Evolutionary conservation across 257 asterid species (phyloP).

Genomic region (Knoxia roxburghii): DNA sequence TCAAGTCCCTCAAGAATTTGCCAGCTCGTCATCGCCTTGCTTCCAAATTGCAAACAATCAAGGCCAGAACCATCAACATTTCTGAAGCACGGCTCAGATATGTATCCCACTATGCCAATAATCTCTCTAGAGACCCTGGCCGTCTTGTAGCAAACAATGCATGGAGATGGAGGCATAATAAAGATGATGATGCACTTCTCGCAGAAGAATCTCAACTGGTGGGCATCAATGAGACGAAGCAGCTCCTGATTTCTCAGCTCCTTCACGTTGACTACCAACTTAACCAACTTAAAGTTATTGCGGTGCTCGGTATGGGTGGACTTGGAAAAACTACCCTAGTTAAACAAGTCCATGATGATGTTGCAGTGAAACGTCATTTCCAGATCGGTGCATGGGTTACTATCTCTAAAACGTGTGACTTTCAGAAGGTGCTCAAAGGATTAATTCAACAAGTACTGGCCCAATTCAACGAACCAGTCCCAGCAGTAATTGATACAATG

Average conservation of each 20-base stretch:
- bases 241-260: constrained; percentile 9
- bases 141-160: background rate
- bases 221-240: constrained; percentile 16
- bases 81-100: constrained; percentile 18
- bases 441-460: background rate
- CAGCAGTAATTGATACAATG: background rate
- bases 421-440: background rate
- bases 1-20: background rate
- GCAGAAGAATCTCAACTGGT: constrained; percentile 21
- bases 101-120: constrained; percentile 4
- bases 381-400: constrained; percentile 16
- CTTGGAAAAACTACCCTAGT: constrained; percentile 30
- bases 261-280: background rate
- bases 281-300: constrained; percentile 5
- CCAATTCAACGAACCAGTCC: background rate
- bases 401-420: constrained; percentile 7
- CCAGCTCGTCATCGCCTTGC: background rate
- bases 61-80: background rate
- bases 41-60: background rate
- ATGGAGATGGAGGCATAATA: background rate
- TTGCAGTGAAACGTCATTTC: constrained; percentile 7
- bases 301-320: constrained; percentile 29
- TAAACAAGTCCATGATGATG: constrained; percentile 22
- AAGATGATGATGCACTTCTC: constrained; percentile 15
- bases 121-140: background rate